Base-by-base conservation (phyloP, 2,329 filamentous ascomycete species). In the Fusarium sp. region DNA sequence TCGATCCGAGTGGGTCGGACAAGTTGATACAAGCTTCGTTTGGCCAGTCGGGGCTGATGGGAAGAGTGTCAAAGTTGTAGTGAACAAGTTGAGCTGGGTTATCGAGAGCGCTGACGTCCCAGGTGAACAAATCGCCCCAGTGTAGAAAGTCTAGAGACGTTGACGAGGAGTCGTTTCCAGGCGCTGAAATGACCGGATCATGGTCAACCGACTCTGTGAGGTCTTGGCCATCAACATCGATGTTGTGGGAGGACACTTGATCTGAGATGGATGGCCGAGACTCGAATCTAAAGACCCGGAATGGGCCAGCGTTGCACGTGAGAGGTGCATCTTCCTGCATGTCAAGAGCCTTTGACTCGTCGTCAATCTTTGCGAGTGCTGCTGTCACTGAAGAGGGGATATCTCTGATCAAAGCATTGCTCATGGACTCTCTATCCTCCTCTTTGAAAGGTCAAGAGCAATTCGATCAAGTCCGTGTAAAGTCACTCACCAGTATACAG, bases 101-200 rank as follows among this genome's bases (percentile, higher is more conserved):
- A 9, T 65, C 64, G 14, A 67, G 53, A 6, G 66, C 38, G 1
- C 64, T 65, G 2, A 62, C 58, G 4, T 67, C 65, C 65, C 65
- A 67, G 1, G 64, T 67, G 32, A 67, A 67, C 2, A 67, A 48
- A 14, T 67, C 65, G 0, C 53, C 54, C 65, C 65, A 67, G 31
- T 67, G 65, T 0, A 67, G 21, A 15, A 67, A 67, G 4, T 67
- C 65, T 0, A 66, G 42, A 0, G 62, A 63, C 0, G 36, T 59
- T 0, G 62, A 37, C 2, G 53, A 41, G 1, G 51, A 57, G 9
- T 66, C 62, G 3, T 43, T 63, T 0, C 48, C 17, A 1, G 14
- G n/a, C 0, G 11, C 4, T 0, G 36, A 19, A 5, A 27, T 25
- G 1, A 17, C 27, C 4, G 37, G 11, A 2, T 45, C 48, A 6